These are phyloP conservation scores for Azolla pinnata DNA, from an alignment of 75 land plant species.

Conservation along the genomic window DNA sequence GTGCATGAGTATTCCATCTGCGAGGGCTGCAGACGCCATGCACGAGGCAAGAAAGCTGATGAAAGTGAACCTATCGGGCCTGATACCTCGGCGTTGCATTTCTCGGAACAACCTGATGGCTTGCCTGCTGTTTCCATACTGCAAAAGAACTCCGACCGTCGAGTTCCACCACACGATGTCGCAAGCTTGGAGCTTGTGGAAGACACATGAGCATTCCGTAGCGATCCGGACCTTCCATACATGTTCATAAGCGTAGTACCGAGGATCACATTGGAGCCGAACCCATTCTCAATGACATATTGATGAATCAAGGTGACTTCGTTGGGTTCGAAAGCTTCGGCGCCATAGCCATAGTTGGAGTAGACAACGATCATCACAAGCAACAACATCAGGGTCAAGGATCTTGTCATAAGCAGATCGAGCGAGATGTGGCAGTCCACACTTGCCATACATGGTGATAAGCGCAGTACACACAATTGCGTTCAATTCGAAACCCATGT, in stretches of 20 bases:
- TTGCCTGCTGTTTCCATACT: constrained; percentile 16
- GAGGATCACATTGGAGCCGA: background rate
- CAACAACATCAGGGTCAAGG: background rate
- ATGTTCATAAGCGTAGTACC: background rate
- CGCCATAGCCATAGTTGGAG: background rate
- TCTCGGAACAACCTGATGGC: constrained; percentile 25
- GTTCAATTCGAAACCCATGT: background rate
- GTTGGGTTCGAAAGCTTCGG: constrained; percentile 1
- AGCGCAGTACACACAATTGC: background rate
- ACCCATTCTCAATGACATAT: background rate
- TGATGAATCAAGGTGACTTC: background rate
- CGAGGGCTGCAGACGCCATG: constrained; percentile 16
- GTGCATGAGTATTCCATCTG: constrained; percentile 29
- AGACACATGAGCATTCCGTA: background rate
- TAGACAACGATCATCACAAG: constrained; percentile 1
- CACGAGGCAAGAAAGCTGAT: constrained; percentile 25
- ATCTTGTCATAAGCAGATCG: background rate
- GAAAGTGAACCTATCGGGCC: constrained; percentile 29
- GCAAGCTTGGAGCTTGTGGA: background rate
- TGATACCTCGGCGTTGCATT: constrained; percentile 12
- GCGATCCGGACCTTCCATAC: background rate
- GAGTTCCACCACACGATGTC: constrained; percentile 30
- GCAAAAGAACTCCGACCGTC: constrained; percentile 28
- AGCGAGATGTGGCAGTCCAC: background rate
- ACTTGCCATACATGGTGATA: constrained; percentile 10